A percentile compares a stretch with the other conserved stretches of the same genome.
These are phyloP conservation scores for Mycothermus thermophilus DNA, from an alignment of 495 filamentous ascomycete genomes.

Conservation along the genomic window DNA sequence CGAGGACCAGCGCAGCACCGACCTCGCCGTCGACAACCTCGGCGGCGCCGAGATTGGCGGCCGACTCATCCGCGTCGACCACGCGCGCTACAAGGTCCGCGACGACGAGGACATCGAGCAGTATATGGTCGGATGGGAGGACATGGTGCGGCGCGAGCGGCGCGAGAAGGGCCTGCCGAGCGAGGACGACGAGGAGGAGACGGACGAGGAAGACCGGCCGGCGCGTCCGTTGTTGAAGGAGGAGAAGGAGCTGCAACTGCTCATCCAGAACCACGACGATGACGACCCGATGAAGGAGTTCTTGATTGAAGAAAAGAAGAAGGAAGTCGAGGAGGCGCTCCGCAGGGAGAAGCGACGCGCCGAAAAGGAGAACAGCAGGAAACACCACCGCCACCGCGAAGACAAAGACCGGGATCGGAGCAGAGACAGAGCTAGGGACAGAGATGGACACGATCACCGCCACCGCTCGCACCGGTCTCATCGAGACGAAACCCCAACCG, in stretches of 20 bases:
- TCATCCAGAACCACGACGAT: constrained; percentile 74
- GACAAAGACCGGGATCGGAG: constrained; percentile 15
- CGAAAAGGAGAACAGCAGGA: constrained; percentile 23
- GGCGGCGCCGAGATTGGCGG: constrained; percentile 75
- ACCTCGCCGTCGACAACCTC: constrained; percentile 90
- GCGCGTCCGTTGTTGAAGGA: constrained; percentile 36
- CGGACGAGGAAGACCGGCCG: constrained; percentile 22
- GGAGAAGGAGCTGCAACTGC: constrained; percentile 60
- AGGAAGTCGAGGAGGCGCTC: constrained; percentile 62
- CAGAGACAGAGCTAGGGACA: not conserved
- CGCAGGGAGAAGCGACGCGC: constrained; percentile 33
- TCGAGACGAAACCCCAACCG: constrained; percentile 10
- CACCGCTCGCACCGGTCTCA: constrained; percentile 16
- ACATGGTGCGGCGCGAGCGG: constrained; percentile 28
- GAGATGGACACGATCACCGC: not conserved
- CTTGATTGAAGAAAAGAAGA: constrained; percentile 75
- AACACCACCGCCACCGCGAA: too few species aligned
- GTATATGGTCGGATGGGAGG: constrained; percentile 31
- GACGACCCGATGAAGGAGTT: constrained; percentile 97
- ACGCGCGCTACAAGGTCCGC: constrained; percentile 75
- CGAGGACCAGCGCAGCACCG: constrained; percentile 92
- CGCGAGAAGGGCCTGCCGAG: constrained; percentile 24
- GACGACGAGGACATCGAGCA: constrained; percentile 73
- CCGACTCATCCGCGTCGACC: constrained; percentile 73
- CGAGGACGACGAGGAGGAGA: constrained; percentile 25